Percentiles rank a stretch among this genome's conserved stretches.
Conservation (phyloP, 2,329 filamentous ascomycete species). For the Trichophyton simii region DNA sequence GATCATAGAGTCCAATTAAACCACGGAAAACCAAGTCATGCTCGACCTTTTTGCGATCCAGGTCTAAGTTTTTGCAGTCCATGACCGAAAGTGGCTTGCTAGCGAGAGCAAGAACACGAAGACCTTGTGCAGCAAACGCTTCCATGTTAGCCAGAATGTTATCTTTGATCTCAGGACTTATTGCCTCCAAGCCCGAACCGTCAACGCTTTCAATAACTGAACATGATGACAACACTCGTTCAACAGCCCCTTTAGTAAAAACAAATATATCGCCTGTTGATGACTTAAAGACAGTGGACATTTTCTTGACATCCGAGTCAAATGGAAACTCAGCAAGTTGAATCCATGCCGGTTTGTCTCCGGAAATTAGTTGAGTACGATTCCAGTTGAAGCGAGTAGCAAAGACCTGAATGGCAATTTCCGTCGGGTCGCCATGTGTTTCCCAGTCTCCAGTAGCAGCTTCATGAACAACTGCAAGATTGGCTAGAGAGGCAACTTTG, state of each 20-base stretch:
- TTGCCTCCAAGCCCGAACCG: slow-evolving; percentile 26
- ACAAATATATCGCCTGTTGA: slow-evolving; percentile 15
- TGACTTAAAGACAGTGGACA: slow-evolving; percentile 53
- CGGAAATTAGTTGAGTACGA: slow-evolving; percentile 39
- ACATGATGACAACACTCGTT: slow-evolving; percentile 54
- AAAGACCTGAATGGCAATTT: slow-evolving; percentile 64
- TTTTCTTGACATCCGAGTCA: slow-evolving; percentile 61
- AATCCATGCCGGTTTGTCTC: slow-evolving; percentile 40
- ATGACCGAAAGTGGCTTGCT: slow-evolving; percentile 28
- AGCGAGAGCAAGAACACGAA: slow-evolving; percentile 57
- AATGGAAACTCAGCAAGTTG: slow-evolving; percentile 58
- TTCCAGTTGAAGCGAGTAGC: slow-evolving; percentile 55
- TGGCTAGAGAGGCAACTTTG: slow-evolving; percentile 52
- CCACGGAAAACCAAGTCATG: slow-evolving; percentile 59
- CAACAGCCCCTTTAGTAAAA: slow-evolving; percentile 39
- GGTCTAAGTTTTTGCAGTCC: slow-evolving; percentile 26
- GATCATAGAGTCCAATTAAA: slow-evolving; percentile 77
- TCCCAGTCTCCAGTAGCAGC: slow-evolving; percentile 43
- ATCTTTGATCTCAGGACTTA: slow-evolving; percentile 43
- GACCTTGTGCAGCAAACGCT: slow-evolving; percentile 50
- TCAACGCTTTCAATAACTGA: slow-evolving; percentile 38
- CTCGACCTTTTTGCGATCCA: slow-evolving; percentile 51
- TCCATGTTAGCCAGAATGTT: slow-evolving; percentile 57
- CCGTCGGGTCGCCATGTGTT: slow-evolving; percentile 54
- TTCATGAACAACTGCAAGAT: slow-evolving; percentile 47